These are phyloP conservation scores for Cyberlindnera mycetangii DNA, from an alignment of 805 yeast species.

Conservation along the genomic window DNA sequence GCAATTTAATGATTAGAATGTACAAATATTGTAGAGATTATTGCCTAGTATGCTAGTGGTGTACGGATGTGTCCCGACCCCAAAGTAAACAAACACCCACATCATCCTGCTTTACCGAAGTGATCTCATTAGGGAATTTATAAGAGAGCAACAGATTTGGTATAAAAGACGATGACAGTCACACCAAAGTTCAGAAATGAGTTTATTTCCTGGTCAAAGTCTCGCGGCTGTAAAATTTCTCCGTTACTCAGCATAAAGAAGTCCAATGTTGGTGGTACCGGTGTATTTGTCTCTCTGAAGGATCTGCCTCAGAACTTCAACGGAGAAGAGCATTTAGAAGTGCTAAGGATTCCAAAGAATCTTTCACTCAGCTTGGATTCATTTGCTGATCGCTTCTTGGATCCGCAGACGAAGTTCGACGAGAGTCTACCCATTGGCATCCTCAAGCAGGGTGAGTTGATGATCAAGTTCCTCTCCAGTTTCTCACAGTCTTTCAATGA, in stretches of 20 bases:
- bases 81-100: too few species aligned
- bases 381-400: slow-evolving; percentile 22
- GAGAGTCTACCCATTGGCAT: slow-evolving; percentile 3
- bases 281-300: slow-evolving; percentile 30
- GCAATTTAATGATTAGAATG: neutral
- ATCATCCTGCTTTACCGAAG: too few species aligned
- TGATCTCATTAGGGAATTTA: too few species aligned
- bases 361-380: slow-evolving; percentile 33
- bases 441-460: slow-evolving; percentile 18
- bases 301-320: slow-evolving; percentile 5
- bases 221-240: slow-evolving; percentile 10
- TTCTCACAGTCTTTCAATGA: slow-evolving; percentile 18
- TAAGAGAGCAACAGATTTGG: too few species aligned
- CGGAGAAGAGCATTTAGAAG: slow-evolving; percentile 25
- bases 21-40: too few species aligned
- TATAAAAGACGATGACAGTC: too few species aligned
- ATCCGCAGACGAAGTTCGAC: slow-evolving; percentile 20
- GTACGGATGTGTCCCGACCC: too few species aligned
- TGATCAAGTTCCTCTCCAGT: slow-evolving; percentile 22
- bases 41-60: neutral
- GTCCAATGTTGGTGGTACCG: slow-evolving; percentile 35
- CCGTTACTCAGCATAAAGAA: slow-evolving; percentile 19
- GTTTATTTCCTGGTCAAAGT: slow-evolving; percentile 18
- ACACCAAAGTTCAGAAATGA: slow-evolving; percentile 8
- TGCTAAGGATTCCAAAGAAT: slow-evolving; percentile 38